Conservation (phyloP, 768 basidiomycete genomes). For the Paxillus ammoniavirescens region DNA sequence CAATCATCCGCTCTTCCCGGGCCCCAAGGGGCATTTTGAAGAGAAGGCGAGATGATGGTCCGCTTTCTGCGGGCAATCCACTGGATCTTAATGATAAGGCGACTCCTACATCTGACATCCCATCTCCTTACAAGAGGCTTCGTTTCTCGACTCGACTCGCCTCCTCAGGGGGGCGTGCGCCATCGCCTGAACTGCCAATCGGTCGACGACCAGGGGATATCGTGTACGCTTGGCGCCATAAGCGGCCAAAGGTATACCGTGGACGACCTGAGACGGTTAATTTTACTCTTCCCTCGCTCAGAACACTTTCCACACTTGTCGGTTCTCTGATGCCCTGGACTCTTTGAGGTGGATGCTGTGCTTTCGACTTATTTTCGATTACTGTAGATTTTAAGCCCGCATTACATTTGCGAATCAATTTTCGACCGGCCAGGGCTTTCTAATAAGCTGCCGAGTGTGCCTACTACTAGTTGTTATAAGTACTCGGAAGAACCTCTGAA, state of each 20-base stretch:
- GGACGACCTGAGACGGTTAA: constrained; percentile 23
- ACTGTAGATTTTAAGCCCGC: no score
- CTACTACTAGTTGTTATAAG: no score
- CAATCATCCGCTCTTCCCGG: constrained; percentile 20
- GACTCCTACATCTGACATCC: neutral
- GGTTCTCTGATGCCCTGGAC: constrained; percentile 32
- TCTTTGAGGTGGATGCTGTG: no score
- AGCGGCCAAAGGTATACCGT: constrained; percentile 5
- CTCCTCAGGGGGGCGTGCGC: constrained; percentile 9
- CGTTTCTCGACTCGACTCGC: constrained; percentile 17
- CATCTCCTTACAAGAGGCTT: constrained; percentile 19
- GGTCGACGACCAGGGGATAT: constrained; percentile 17
- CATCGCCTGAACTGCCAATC: constrained; percentile 9
- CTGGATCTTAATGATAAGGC: constrained; percentile 5
- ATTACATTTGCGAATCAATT: no score
- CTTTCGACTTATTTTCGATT: no score
- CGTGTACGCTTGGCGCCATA: constrained; percentile 13
- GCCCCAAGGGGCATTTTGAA: constrained; percentile 30
- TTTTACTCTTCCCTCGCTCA: constrained; percentile 32
- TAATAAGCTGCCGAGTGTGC: no score
- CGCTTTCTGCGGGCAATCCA: neutral
- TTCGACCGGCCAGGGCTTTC: no score
- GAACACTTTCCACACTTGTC: constrained; percentile 31
- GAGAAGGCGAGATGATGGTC: constrained; percentile 23
- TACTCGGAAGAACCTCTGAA: no score